A percentile compares a stretch with the other conserved stretches of the same genome.
Evolutionary conservation across 768 basidiomycete genomes (phyloP).

Genomic region (Gymnopilus dilepis): DNA sequence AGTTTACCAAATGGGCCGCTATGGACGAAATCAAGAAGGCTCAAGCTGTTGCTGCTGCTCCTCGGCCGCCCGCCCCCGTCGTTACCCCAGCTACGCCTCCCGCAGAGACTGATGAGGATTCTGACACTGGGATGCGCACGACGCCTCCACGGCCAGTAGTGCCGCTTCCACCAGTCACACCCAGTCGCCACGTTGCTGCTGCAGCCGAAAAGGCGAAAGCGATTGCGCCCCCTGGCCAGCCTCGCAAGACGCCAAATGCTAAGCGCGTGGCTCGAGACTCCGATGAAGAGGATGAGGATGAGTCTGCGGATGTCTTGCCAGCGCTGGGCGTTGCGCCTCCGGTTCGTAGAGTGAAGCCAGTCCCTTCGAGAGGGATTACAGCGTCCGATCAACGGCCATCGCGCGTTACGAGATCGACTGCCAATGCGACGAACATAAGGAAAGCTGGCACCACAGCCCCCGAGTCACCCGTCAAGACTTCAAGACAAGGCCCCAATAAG

Average conservation of each 20-base stretch:
- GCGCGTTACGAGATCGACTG: conserved; percentile 74
- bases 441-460: conserved; percentile 50
- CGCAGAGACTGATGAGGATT: conserved; percentile 74
- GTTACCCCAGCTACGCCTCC: conserved; percentile 83
- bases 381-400: conserved; percentile 76
- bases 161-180: conserved; percentile 76
- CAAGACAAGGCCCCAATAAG: conserved; percentile 63
- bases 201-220: conserved; percentile 73
- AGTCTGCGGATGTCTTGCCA: conserved; percentile 60
- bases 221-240: conserved; percentile 82
- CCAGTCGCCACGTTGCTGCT: conserved; percentile 73
- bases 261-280: conserved; percentile 74
- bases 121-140: conserved; percentile 44
- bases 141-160: conserved; percentile 42
- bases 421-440: conserved; percentile 58
- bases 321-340: conserved; percentile 59
- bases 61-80: conserved; percentile 43
- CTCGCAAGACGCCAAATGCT: conserved; percentile 83
- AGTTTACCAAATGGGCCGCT: conserved; percentile 94
- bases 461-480: conserved; percentile 48
- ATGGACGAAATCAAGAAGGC: conserved; percentile 73
- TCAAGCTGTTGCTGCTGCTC: conserved; percentile 43
- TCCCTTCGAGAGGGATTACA: conserved; percentile 53
- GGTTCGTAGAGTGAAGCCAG: conserved; percentile 43
- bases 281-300: conserved; percentile 68